Evolutionary conservation across 805 yeast genomes (phyloP).

Genomic region (Yueomyces sp.): DNA sequence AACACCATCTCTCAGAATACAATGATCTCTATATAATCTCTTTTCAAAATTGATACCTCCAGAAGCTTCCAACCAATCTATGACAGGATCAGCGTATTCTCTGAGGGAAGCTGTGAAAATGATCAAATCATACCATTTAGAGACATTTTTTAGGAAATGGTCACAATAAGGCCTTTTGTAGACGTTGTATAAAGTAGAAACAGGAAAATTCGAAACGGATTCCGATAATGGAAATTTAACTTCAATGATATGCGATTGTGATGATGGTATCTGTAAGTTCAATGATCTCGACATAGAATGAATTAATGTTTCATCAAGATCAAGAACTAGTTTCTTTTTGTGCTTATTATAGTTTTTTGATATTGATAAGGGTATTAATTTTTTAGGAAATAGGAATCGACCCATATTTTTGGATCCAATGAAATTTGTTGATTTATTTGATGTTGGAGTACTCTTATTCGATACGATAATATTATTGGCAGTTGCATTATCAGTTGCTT

Average conservation of each 20-base stretch:
- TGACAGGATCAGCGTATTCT: constrained; percentile 95
- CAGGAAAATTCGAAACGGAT: constrained; percentile 3
- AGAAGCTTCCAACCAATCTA: constrained; percentile 69
- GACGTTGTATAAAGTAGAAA: constrained; percentile 76
- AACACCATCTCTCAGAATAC: constrained; percentile 62
- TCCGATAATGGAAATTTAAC: constrained; percentile 46
- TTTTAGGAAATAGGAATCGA: constrained; percentile 30
- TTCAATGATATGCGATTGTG: constrained; percentile 55
- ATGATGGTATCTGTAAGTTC: constrained; percentile 11
- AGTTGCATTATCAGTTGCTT: constrained; percentile 1
- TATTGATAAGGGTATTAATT: constrained; percentile 27
- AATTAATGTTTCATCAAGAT: constrained; percentile 86
- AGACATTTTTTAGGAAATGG: constrained; percentile 61
- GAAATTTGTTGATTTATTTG: neutral
- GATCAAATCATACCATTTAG: constrained; percentile 78
- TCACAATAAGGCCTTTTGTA: constrained; percentile 90
- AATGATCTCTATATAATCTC: constrained; percentile 67
- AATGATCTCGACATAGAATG: constrained; percentile 62
- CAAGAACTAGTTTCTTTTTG: constrained; percentile 60
- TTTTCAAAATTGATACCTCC: constrained; percentile 39
- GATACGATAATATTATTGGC: constrained; percentile 5
- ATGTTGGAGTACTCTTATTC: neutral
- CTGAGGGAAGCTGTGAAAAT: constrained; percentile 90
- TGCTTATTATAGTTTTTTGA: constrained; percentile 4
- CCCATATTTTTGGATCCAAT: constrained; percentile 26